phyloP scores from a whole-genome alignment of 768 basidiomycete species.

The Lactarius trivialis region DNA sequence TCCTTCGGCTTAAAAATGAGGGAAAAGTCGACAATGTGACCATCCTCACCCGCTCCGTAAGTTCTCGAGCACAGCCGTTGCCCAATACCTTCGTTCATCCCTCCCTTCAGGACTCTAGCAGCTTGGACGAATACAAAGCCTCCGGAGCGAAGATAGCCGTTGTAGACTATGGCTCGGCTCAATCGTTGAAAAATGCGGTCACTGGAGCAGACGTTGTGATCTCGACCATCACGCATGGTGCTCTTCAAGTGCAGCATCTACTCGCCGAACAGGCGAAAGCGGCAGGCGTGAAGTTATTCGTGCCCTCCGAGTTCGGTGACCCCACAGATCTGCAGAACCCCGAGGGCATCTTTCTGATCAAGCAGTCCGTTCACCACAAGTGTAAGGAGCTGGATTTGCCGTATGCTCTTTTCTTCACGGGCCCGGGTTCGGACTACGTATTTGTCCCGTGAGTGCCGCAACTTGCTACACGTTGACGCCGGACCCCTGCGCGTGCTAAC shows the following conservation, averaged over 20 bases:
- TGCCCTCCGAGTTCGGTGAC: constrained; percentile 30
- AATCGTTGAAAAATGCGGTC: constrained; percentile 10
- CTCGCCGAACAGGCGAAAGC: constrained; percentile 29
- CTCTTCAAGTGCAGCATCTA: constrained; percentile 24
- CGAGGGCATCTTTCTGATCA: constrained; percentile 5
- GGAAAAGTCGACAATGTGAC: constrained; percentile 10
- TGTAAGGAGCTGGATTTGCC: constrained; percentile 22
- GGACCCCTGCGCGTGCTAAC: not conserved
- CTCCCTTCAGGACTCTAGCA: not conserved
- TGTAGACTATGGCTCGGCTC: constrained; percentile 17
- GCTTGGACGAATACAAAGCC: not conserved
- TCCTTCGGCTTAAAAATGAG: not conserved
- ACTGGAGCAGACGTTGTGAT: constrained; percentile 15
- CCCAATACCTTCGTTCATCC: not conserved
- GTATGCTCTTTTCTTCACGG: constrained; percentile 22
- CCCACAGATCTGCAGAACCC: constrained; percentile 2
- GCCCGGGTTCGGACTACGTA: constrained; percentile 10
- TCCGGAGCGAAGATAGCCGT: constrained; percentile 9
- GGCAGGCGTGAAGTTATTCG: constrained; percentile 27
- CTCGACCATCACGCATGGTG: not conserved
- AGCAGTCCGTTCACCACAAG: constrained; percentile 14
- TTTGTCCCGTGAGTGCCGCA: constrained; percentile 10
- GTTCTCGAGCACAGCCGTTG: not conserved
- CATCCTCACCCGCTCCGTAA: constrained; percentile 9
- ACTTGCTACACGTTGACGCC: not conserved